A percentile compares a stretch with the other conserved stretches of the same genome.
Conservation (phyloP, 1,284 basidiomycete species). For the Ceratobasidium sp. region DNA sequence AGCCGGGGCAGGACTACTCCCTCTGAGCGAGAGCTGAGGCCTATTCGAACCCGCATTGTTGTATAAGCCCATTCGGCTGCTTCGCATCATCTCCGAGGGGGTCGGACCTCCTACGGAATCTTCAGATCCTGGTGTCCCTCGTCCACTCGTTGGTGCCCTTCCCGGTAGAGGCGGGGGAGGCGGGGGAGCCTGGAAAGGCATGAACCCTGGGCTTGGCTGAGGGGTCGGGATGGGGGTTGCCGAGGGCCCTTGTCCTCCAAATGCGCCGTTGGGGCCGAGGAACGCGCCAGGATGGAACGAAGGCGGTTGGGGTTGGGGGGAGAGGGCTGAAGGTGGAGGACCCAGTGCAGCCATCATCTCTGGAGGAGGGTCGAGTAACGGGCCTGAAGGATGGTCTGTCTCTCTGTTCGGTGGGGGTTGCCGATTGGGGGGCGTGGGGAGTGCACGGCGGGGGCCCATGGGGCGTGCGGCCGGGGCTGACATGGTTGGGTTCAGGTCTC, state of each 20-base stretch:
- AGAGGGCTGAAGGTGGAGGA: conserved; percentile 22
- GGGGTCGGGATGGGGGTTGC: conserved; percentile 32
- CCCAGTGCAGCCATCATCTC: conserved; percentile 35
- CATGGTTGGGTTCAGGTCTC: neutral
- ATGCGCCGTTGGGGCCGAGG: conserved; percentile 2
- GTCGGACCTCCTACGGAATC: neutral
- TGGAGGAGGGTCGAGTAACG: conserved; percentile 8
- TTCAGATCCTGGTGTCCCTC: conserved; percentile 1
- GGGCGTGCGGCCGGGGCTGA: conserved; percentile 29
- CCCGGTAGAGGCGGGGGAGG: conserved; percentile 31
- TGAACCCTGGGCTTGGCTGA: conserved; percentile 39
- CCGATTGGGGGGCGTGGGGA: conserved; percentile 24
- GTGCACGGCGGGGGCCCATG: conserved; percentile 35
- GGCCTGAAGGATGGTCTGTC: neutral
- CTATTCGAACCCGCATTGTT: neutral
- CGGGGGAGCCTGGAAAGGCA: conserved; percentile 29
- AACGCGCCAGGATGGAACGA: conserved; percentile 22
- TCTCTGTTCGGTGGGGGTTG: neutral
- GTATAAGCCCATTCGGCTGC: conserved; percentile 1
- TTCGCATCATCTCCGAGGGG: conserved; percentile 13
- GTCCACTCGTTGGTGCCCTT: neutral
- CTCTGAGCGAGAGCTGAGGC: conserved; percentile 23
- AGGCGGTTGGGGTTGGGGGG: neutral
- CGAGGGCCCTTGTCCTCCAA: neutral
- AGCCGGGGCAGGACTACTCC: conserved; percentile 11